Percentiles rank a stretch among this genome's conserved stretches.
These are phyloP conservation scores for Aureobasidium leucospermi DNA, from an alignment of 2,329 filamentous ascomycete genomes.

Conservation along the genomic window DNA sequence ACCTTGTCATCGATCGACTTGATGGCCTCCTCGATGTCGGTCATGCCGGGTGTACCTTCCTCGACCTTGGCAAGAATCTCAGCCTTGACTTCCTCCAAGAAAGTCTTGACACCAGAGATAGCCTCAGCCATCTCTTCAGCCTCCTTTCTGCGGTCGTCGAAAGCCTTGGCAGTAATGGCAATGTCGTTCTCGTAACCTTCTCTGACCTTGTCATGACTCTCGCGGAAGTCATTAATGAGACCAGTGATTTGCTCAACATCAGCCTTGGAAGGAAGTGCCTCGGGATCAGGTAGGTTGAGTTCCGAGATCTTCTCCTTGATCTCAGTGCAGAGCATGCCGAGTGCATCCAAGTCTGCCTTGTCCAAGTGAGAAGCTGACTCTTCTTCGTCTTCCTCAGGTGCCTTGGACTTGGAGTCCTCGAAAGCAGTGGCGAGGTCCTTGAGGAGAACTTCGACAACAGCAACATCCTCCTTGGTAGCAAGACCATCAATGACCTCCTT, in stretches of 20 bases:
- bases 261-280: constrained; percentile 65
- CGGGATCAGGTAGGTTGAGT: constrained; percentile 63
- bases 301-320: constrained; percentile 73
- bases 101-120: constrained; percentile 68
- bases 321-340: constrained; percentile 76
- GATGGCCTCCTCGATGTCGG: constrained; percentile 49
- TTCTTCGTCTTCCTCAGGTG: constrained; percentile 32
- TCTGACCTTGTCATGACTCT: constrained; percentile 58
- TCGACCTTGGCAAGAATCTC: constrained; percentile 70
- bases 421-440: constrained; percentile 68
- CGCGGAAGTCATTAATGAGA: constrained; percentile 44
- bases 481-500: constrained; percentile 65
- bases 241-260: constrained; percentile 60
- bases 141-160: constrained; percentile 78
- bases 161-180: constrained; percentile 66
- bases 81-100: constrained; percentile 71
- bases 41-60: constrained; percentile 62
- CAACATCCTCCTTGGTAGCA: constrained; percentile 67
- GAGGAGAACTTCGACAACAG: constrained; percentile 67
- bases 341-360: constrained; percentile 72
- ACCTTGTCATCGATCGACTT: constrained; percentile 66
- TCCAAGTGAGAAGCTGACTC: constrained; percentile 48
- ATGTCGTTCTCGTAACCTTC: constrained; percentile 68
- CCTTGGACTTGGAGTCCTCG: constrained; percentile 53
- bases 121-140: constrained; percentile 70